Evolutionary conservation across 2,329 filamentous ascomycete genomes (phyloP).

Genomic region (Diaporthe ilicicola): DNA sequence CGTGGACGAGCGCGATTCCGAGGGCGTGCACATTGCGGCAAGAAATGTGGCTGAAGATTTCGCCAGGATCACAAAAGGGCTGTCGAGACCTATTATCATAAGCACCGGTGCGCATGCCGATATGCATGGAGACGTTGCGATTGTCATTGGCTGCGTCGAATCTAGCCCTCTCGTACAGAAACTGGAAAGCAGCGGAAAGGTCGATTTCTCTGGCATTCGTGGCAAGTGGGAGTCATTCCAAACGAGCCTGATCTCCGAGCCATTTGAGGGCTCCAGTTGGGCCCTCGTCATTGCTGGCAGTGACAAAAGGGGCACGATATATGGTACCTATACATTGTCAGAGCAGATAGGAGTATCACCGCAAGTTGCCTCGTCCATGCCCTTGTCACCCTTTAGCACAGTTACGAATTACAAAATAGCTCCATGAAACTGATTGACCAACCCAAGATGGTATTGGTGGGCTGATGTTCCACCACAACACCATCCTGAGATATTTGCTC

Average conservation of each 20-base stretch:
- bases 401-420: accelerated
- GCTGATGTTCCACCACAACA: constrained; percentile 63
- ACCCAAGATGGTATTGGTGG: constrained; percentile 62
- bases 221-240: constrained; percentile 68
- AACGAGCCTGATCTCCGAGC: constrained; percentile 56
- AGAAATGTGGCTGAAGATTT: constrained; percentile 43
- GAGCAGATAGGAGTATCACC: constrained; percentile 71
- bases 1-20: constrained; percentile 41
- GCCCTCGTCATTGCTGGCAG: constrained; percentile 66
- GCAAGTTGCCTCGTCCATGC: constrained; percentile 32
- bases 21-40: constrained; percentile 46
- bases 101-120: not conserved
- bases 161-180: constrained; percentile 55
- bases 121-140: constrained; percentile 42
- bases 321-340: constrained; percentile 66
- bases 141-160: constrained; percentile 62
- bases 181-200: constrained; percentile 52
- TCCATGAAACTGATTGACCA: not conserved
- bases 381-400: not conserved
- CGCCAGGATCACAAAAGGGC: constrained; percentile 38
- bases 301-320: constrained; percentile 67
- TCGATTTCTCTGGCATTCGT: constrained; percentile 56
- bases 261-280: constrained; percentile 52
- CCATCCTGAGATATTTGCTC: constrained; percentile 58
- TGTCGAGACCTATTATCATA: constrained; percentile 19